Evolutionary conservation across 192 early-diverging fungal genomes (phyloP), one percentile per base, ranked within the genome.

Genomic region (Nowakowskiella sp.): DNA sequence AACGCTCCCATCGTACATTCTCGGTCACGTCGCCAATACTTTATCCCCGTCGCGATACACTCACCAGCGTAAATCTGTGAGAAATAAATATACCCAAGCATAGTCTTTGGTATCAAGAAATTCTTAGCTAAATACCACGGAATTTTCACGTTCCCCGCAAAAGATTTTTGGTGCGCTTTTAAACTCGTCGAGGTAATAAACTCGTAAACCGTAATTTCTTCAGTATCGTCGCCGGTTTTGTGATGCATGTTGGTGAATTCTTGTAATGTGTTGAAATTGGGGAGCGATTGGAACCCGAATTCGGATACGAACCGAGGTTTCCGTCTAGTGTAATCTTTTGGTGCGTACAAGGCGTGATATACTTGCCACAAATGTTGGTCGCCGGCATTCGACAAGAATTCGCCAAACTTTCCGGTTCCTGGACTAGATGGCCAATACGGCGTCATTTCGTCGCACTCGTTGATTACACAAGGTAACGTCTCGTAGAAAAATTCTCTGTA

Each of bases 1-100:
- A 61, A 10, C 3, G 59, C 29, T 2, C 59, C 59, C 13, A 13
- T 39, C 13, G 36, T 39, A 13, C 19, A 19, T 19, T 39, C 13
- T 13, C 13, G 36, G 13, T 39, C 13, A 13, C 36, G 36, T 39
- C 36, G 36, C 36, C 36, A 39, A 19, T 39, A 19, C 36, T 39
- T 19, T 13, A 39, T 19, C 19, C 36, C 36, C 13, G 19, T 39
- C 36, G 13, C 13, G 36, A 39, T 39, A 19, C 36, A 39, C 36
- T 39, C 36, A 19, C 13, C 36, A 13, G 13, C 13, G 36, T 39
- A 39, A 13, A 39, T 19, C 19, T 39, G 36, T 19, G 36, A 39
- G 13, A 39, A 19, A 19, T 39, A 19, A 13, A 39, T 19, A 39
- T 13, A 39, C 13, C 36, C 13, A 13, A 13, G 13, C 13, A 39